Evolutionary conservation across 2,329 filamentous ascomycete species (phyloP), one percentile per base, ranked within the genome.

Genomic region (Talaromyces islandicus): DNA sequence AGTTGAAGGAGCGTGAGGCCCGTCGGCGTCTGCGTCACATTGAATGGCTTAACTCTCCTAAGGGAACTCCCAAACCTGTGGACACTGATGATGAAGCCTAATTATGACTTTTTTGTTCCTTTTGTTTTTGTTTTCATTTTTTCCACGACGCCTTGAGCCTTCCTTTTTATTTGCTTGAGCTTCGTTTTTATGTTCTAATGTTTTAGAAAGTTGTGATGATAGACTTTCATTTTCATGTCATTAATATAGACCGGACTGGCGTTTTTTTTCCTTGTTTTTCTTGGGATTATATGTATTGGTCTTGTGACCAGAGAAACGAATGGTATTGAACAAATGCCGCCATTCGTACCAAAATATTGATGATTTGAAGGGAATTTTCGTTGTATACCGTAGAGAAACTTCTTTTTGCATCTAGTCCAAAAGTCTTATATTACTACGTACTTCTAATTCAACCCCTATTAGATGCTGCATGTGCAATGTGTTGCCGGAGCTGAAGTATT

Each of bases 1-100:
- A 99, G 77, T 68, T 92, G 73, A 99, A 99, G 85, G 94, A 99
- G 75, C 84, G 89, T 21, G 93, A 97, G 78, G 89, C 89, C 50
- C 84, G 95, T 65, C 85, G 93, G 66, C 84, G 94, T 68, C 80
- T 97, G 76, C 86, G 94, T 69, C 92, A 99, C 77, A 84, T 87
- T 62, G 84, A 87, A 69, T 87, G 84, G 89, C 80, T 96, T 68
- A 93, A 91, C 77, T 90, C 85, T 69, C 89, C 89, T 66, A 92
- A 92, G 84, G 91, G 90, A 5, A 93, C 90, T 3, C 89, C 89
- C 30, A 86, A 89, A 72, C 89, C 89, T 7, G 77, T 76, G 9
- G 90, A 93, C 73, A 92, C 88, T 19, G 90, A 93, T 68, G 90
- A 92, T 64, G 90, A 93, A 73, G 85, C 70, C 29, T 61, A 58